These are phyloP conservation scores for Yamadazyma ubonensis DNA, from an alignment of 805 yeast species.

Conservation along the genomic window DNA sequence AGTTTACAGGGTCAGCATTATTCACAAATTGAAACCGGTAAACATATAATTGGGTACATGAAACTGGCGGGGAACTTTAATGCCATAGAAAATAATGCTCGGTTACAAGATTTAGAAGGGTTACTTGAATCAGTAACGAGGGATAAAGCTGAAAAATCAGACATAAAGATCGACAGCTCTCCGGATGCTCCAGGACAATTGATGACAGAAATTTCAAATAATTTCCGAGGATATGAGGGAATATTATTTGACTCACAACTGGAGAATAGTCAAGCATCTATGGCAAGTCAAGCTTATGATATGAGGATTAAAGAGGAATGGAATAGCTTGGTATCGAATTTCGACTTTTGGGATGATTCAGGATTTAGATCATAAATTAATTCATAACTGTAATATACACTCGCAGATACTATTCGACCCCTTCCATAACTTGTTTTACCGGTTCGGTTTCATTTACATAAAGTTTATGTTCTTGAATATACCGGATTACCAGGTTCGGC, in stretches of 20 bases:
- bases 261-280: slow-evolving; percentile 5
- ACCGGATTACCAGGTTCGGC: slow-evolving; percentile 92
- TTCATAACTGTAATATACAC: no score
- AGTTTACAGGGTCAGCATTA: slow-evolving; percentile 9
- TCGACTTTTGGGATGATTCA: slow-evolving; percentile 10
- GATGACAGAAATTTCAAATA: slow-evolving; percentile 11
- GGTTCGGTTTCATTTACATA: slow-evolving; percentile 89
- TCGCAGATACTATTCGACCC: slow-evolving; percentile 20
- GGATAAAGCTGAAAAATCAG: background rate
- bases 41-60: slow-evolving; percentile 10
- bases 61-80: slow-evolving; percentile 13
- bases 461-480: slow-evolving; percentile 87
- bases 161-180: background rate
- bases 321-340: slow-evolving; percentile 7
- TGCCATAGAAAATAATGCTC: slow-evolving; percentile 11
- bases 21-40: slow-evolving; percentile 11
- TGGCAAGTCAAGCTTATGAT: background rate
- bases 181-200: background rate
- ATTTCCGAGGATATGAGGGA: slow-evolving; percentile 6
- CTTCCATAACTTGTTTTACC: slow-evolving; percentile 74
- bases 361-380: no score
- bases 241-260: slow-evolving; percentile 5
- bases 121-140: slow-evolving; percentile 5
- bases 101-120: slow-evolving; percentile 10
- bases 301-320: slow-evolving; percentile 2